Percentiles rank a stretch among this genome's conserved stretches.
Evolutionary conservation across 768 basidiomycete species (phyloP).

Genomic region (Leccinum pellstonianum): DNA sequence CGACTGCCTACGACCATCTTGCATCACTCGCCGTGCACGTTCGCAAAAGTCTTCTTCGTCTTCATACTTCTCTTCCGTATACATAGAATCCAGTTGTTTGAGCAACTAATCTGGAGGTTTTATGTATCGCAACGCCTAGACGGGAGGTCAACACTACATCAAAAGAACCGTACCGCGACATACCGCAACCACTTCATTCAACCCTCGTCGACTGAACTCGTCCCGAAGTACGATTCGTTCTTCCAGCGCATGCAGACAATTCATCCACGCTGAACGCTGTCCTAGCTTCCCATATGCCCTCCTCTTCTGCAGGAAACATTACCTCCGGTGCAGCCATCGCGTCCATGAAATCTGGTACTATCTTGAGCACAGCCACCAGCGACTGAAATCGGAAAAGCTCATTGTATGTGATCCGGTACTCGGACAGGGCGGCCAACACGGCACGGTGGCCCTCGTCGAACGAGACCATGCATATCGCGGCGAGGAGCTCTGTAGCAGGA

Average conservation of each 20-base stretch:
- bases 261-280: conserved; percentile 70
- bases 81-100: conserved; percentile 71
- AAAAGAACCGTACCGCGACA: conserved; percentile 29
- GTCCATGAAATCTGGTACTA: conserved; percentile 44
- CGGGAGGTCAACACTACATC: background rate
- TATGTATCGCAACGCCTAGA: conserved; percentile 69
- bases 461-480: conserved; percentile 79
- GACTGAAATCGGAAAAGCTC: conserved; percentile 82
- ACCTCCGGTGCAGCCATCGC: conserved; percentile 28
- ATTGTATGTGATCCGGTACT: conserved; percentile 67
- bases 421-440: conserved; percentile 76
- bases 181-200: conserved; percentile 85
- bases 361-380: conserved; percentile 60
- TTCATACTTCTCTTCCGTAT: conserved; percentile 86
- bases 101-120: conserved; percentile 75
- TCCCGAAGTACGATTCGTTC: conserved; percentile 78
- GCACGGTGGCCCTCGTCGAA: conserved; percentile 66
- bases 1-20: conserved; percentile 13
- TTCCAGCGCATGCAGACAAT: conserved; percentile 73
- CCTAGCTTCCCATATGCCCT: conserved; percentile 80
- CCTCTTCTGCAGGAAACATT: conserved; percentile 51
- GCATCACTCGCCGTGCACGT: conserved; percentile 43
- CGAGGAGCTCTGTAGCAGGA: conserved; percentile 73
- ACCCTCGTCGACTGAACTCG: conserved; percentile 76
- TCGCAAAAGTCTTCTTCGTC: conserved; percentile 83